Conservation (phyloP, 192 early-diverging fungal genomes). For the Chytriomyces confervae region DNA sequence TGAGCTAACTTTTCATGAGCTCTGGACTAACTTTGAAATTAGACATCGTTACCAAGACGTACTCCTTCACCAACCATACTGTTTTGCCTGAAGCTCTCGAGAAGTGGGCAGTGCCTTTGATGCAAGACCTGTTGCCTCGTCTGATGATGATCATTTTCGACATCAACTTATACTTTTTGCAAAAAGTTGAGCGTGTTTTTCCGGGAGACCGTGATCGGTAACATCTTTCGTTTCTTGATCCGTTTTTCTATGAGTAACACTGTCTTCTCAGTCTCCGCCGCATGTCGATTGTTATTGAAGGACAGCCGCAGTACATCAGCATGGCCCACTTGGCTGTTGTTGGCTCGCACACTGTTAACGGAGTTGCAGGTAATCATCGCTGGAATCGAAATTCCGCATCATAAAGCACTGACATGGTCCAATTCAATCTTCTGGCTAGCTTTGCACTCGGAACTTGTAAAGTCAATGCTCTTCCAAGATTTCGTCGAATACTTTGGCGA, state of each 20-base stretch:
- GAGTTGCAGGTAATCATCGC: conserved; percentile 81
- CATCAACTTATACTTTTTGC: conserved; percentile 98
- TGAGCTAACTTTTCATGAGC: conserved; percentile 1
- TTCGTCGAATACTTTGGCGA: conserved; percentile 88
- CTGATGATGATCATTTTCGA: conserved; percentile 99
- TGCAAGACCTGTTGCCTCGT: conserved; percentile 90
- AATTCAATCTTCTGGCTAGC: conserved; percentile 16
- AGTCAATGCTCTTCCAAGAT: conserved; percentile 79
- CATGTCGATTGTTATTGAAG: conserved; percentile 96
- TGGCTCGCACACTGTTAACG: conserved; percentile 94
- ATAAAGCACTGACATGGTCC: neutral
- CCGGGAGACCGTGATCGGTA: conserved; percentile 79
- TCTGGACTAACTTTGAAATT: conserved; percentile 3
- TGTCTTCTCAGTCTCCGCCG: conserved; percentile 68
- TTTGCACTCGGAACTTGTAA: conserved; percentile 57
- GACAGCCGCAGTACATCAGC: conserved; percentile 88
- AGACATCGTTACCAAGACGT: conserved; percentile 75
- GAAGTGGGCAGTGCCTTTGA: conserved; percentile 94
- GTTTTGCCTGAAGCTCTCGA: conserved; percentile 98
- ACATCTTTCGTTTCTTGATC: neutral
- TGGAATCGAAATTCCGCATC: conserved; percentile 3
- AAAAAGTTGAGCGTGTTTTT: conserved; percentile 85
- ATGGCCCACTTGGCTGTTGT: conserved; percentile 98
- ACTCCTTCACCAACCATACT: conserved; percentile 99
- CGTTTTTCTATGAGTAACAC: neutral